These are phyloP conservation scores for Diplosphaera chodatii DNA, from an alignment of 139 green algal genomes.

Conservation along the genomic window DNA sequence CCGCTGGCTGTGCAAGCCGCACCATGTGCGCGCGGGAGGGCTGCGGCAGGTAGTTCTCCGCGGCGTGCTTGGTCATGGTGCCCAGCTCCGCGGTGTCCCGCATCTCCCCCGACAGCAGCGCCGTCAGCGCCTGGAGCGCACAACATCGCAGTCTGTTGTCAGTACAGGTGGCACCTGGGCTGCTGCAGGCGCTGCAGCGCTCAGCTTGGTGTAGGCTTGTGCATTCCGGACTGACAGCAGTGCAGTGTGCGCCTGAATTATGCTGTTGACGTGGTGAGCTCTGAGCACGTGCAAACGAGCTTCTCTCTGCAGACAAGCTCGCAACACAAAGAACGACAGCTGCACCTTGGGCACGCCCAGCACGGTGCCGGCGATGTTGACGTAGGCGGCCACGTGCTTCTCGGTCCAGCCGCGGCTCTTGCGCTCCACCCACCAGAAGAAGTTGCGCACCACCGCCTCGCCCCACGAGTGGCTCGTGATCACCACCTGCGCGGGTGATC, in stretches of 20 bases:
- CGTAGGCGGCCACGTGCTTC: conserved; percentile 48
- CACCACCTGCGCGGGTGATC: conserved; percentile 44
- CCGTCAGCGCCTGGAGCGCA: conserved; percentile 6
- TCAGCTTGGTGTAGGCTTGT: no score
- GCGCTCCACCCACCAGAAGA: conserved; percentile 42
- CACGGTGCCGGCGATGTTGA: conserved; percentile 60
- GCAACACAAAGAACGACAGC: no score
- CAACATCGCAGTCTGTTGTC: no score
- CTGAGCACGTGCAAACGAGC: no score
- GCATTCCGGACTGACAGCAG: no score
- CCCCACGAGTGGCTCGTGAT: conserved; percentile 52
- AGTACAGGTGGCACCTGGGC: no score
- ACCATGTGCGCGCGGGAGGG: conserved; percentile 3
- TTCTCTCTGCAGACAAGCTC: no score
- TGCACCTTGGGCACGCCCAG: conserved; percentile 70
- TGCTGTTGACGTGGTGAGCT: no score
- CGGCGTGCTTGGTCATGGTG: conserved; percentile 26
- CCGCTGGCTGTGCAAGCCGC: no score
- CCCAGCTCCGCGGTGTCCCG: conserved; percentile 63
- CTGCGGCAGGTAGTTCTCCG: conserved; percentile 21
- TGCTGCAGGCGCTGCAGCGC: no score
- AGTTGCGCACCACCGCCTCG: conserved; percentile 41
- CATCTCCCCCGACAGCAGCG: conserved; percentile 39
- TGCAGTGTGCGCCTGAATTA: no score
- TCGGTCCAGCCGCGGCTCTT: conserved; percentile 53